A percentile compares a stretch with the other conserved stretches of the same genome.
These are phyloP conservation scores for Selaginella tamariscina DNA, from an alignment of 75 land plant species.

Conservation along the genomic window DNA sequence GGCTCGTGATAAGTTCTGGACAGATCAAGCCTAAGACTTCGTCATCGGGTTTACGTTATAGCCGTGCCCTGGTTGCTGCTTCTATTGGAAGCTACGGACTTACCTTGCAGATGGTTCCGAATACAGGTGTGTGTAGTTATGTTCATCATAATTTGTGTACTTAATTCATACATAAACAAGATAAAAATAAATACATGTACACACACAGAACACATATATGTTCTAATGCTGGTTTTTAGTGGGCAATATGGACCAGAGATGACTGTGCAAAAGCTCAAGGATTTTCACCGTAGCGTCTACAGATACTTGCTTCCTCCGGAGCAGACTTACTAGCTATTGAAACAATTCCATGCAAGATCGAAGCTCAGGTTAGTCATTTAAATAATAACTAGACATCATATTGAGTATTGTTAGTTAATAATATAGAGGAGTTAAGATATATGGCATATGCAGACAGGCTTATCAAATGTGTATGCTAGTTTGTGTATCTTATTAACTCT, in stretches of 20 bases:
- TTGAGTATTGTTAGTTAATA: no score
- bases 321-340: constrained; percentile 11
- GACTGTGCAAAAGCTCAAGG: not conserved
- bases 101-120: constrained; percentile 14
- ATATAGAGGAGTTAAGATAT: no score
- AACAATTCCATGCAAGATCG: constrained; percentile 11
- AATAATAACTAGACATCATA: no score
- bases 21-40: not conserved
- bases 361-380: constrained; percentile 4
- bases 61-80: not conserved
- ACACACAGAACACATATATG: no score
- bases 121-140: constrained; percentile 7
- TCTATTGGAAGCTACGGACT: constrained; percentile 13
- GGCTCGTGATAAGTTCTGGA: not conserved
- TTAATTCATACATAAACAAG: no score
- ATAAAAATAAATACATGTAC: no score
- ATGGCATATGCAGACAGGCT: no score
- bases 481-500: no score
- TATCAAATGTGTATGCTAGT: no score
- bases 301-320: not conserved
- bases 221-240: not conserved
- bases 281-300: constrained; percentile 1
- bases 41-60: not conserved
- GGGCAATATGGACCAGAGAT: constrained; percentile 6
- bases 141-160: no score